These are phyloP conservation scores for Curvularia spicifera DNA, from an alignment of 2,329 filamentous ascomycete species.

Conservation along the genomic window DNA sequence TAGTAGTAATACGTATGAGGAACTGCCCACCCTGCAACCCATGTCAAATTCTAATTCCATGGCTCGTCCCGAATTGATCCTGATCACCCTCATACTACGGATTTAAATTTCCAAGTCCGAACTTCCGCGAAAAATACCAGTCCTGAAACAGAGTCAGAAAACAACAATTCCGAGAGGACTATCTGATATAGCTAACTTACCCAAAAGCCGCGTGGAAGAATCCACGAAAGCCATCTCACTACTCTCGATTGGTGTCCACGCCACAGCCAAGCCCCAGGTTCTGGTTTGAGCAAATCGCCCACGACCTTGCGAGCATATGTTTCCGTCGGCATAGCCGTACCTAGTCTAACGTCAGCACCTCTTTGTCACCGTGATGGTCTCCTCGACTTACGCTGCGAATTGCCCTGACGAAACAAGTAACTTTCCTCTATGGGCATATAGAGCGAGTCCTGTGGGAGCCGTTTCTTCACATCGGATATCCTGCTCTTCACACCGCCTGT, in stretches of 20 bases:
- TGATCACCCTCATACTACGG: neutral
- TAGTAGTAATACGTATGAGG: neutral
- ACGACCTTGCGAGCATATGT: neutral
- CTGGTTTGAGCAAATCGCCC: neutral
- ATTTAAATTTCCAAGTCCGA: neutral
- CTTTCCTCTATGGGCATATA: neutral
- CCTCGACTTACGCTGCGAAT: neutral
- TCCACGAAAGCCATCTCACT: neutral
- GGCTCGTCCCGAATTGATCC: neutral
- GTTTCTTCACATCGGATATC: conserved; percentile 1
- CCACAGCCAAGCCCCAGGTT: neutral
- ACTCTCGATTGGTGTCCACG: neutral
- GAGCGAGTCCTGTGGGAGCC: neutral
- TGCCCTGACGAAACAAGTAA: neutral
- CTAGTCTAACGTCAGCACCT: neutral
- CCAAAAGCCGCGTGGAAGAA: neutral
- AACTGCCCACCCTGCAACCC: neutral
- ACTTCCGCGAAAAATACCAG: neutral
- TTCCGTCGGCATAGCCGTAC: neutral
- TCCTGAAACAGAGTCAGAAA: neutral
- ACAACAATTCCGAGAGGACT: neutral
- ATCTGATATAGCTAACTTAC: neutral
- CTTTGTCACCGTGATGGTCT: neutral
- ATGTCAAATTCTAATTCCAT: too few relatives aligned
- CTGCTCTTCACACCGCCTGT: neutral